These are phyloP conservation scores for Penicillium sp. DNA, from an alignment of 2,329 filamentous ascomycete genomes.

Conservation along the genomic window DNA sequence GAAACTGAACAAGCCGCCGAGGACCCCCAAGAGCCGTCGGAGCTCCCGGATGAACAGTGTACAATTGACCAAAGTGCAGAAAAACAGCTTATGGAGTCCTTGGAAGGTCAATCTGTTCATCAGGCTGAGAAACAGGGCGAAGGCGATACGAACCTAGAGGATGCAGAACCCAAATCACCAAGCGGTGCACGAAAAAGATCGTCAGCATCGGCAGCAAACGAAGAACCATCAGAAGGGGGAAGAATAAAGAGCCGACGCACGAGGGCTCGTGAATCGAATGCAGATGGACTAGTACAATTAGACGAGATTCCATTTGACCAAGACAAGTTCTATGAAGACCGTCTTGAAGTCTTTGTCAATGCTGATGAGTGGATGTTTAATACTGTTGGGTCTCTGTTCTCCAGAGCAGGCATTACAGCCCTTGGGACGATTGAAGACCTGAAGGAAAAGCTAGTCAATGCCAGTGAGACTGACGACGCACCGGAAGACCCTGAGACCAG, in stretches of 20 bases:
- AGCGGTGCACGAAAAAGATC: conserved; percentile 57
- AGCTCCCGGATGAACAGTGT: conserved; percentile 33
- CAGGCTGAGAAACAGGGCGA: conserved; percentile 20
- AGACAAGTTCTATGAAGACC: conserved; percentile 55
- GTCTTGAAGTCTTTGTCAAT: conserved; percentile 53
- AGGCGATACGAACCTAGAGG: conserved; percentile 27
- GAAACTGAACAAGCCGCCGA: conserved; percentile 1
- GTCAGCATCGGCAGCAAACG: conserved; percentile 58
- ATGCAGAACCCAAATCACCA: conserved; percentile 35
- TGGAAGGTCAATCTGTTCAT: conserved; percentile 32
- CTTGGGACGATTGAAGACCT: conserved; percentile 45
- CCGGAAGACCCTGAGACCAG: conserved; percentile 25
- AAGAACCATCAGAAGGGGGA: conserved; percentile 57
- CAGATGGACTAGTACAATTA: conserved; percentile 45
- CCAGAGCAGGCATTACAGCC: conserved; percentile 50
- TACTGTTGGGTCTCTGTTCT: conserved; percentile 53
- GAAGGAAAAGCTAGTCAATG: conserved; percentile 26
- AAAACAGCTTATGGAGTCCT: conserved; percentile 38
- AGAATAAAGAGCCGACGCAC: conserved; percentile 61
- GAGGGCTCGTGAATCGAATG: conserved; percentile 58
- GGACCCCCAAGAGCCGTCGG: conserved; percentile 12
- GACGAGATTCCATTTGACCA: conserved; percentile 53
- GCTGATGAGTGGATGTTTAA: conserved; percentile 61
- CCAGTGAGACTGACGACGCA: conserved; percentile 17
- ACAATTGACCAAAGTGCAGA: conserved; percentile 38